phyloP scores from a whole-genome alignment of 352 stramenopile genomes.

The Phytophthora idaei region DNA sequence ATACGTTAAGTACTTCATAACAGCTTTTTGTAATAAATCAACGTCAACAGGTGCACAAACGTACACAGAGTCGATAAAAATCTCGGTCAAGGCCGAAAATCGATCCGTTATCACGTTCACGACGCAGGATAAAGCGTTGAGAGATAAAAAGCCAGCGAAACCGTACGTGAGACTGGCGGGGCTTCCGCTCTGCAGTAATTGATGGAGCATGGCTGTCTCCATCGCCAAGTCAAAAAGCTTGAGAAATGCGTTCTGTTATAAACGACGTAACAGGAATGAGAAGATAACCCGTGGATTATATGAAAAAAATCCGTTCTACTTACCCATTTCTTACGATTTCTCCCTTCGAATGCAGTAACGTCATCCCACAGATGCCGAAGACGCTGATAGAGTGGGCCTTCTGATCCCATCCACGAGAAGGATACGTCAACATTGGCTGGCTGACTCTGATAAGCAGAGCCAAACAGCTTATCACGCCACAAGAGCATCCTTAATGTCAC shows the following conservation, averaged over 20 bases:
- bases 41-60: background rate
- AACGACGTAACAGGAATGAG: background rate
- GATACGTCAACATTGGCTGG: background rate
- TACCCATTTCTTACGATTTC: conserved; percentile 54
- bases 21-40: no score
- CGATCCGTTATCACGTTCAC: conserved; percentile 16
- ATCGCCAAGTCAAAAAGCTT: conserved; percentile 40
- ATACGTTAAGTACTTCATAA: background rate
- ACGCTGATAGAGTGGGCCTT: conserved; percentile 1
- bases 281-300: background rate
- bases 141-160: conserved; percentile 28
- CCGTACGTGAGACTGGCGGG: conserved; percentile 25
- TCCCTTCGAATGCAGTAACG: conserved; percentile 35
- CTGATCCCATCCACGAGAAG: conserved; percentile 4
- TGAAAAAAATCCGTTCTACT: background rate
- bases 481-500: conserved; percentile 30
- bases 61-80: conserved; percentile 45
- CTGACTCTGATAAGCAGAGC: conserved; percentile 16
- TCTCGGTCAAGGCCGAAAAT: conserved; percentile 35
- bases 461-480: conserved; percentile 25
- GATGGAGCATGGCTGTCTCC: conserved; percentile 31
- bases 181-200: conserved; percentile 25
- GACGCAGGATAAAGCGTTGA: conserved; percentile 35
- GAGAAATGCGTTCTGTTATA: conserved; percentile 38
- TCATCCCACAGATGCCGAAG: conserved; percentile 15